Base-by-base conservation (phyloP, 768 basidiomycete species). In the Amanita inopinata region DNA sequence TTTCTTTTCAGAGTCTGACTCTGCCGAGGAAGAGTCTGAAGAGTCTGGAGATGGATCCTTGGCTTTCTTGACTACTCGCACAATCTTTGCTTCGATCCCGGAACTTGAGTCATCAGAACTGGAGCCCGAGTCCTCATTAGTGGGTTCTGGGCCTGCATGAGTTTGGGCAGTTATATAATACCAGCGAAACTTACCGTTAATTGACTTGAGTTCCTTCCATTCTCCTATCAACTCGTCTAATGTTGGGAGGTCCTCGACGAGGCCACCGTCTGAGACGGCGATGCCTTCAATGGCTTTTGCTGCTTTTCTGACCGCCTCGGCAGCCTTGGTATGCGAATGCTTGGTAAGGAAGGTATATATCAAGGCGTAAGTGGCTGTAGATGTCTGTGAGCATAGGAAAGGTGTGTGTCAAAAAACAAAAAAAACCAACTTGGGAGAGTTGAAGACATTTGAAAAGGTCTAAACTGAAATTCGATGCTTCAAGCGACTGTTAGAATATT, bases 271-370 rank as follows among this genome's bases (percentile, higher is more conserved):
- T 18, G 87, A 62, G 2, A 37, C 34, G 3, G 33, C 35, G 9
- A 77, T 60, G 30, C 83, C 73, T 11, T n/a, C n/a, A n/a, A 74
- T 54, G 36, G 70, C 66, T 58, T 76, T 79, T 15, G 74, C 84
- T 18, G 83, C 83, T 50, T 80, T 84, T 63, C 76, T 85, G 38
- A 90, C 64, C 1, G 81, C 79, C 45, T 72, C 65, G 6, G 88
- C 88, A 5, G 77, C 83, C 52, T 86, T 86, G 22, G 57, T 55
- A 57, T 89, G 82, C 0, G 73, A 69, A 35, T 71, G 76, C 53
- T 77, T 73, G 45, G 59, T 65, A 27, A 92, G 67, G 61, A 91
- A 92, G 6, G 75, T 64, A 54, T 88, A 73, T 45, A 92, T 78
- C 38, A 88, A 62, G 51, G 76, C 71, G 66, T 89, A 92, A 3